Conservation (phyloP, 2,329 filamentous ascomycete genomes). For the Trichophyton benhamiae region DNA sequence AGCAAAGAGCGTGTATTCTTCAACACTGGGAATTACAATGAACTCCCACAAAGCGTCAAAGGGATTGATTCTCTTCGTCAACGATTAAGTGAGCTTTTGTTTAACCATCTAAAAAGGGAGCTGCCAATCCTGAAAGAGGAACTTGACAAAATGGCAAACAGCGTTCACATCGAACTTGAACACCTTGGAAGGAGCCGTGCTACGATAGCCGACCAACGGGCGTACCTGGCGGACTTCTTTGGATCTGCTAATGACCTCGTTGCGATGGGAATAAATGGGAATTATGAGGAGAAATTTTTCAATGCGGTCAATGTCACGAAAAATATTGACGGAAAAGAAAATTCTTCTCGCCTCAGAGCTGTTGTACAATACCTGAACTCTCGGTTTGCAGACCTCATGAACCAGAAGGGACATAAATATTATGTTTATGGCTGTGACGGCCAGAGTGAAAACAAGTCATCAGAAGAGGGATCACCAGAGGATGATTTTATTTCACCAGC, state of each 20-base stretch:
- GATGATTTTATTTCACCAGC: too few species aligned
- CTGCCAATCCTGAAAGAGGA: slow-evolving; percentile 19
- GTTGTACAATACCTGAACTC: slow-evolving; percentile 17
- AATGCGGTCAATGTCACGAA: background rate
- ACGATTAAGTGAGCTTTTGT: slow-evolving; percentile 12
- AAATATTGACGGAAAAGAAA: background rate
- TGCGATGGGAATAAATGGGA: slow-evolving; percentile 22
- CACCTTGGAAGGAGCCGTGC: slow-evolving; percentile 31
- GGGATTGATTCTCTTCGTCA: slow-evolving; percentile 7
- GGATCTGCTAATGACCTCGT: slow-evolving; percentile 27
- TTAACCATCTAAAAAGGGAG: slow-evolving; percentile 18
- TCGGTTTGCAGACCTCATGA: slow-evolving; percentile 33
- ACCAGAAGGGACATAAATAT: slow-evolving; percentile 30
- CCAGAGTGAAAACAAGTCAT: too few species aligned
- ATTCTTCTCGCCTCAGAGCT: slow-evolving; percentile 19
- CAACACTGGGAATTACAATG: background rate
- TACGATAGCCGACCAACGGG: slow-evolving; percentile 34
- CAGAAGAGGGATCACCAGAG: background rate
- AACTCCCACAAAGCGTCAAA: background rate
- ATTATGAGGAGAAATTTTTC: slow-evolving; percentile 26
- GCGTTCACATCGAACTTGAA: background rate
- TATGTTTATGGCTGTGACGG: slow-evolving; percentile 20
- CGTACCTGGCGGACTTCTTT: slow-evolving; percentile 31
- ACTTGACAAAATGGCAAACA: slow-evolving; percentile 7
- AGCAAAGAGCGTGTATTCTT: slow-evolving; percentile 5